Percentiles rank a stretch among this genome's conserved stretches.
Conservation (phyloP, 805 yeast species). For the Ogataea trehaloabstinens region DNA sequence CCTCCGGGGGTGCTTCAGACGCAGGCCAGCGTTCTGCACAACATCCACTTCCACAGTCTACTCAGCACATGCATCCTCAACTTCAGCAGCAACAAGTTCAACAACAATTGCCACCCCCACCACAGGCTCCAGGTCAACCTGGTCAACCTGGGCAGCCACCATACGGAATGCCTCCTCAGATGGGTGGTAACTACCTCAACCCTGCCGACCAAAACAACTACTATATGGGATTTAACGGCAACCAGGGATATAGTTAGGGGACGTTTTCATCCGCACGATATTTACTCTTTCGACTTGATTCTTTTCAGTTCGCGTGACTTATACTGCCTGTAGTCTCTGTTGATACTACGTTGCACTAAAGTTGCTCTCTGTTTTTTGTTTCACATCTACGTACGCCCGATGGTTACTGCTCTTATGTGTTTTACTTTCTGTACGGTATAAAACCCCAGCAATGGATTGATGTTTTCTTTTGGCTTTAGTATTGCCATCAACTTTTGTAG, state of each 20-base stretch:
- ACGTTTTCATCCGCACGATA: neutral
- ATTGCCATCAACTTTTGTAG: no score
- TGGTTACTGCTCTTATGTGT: neutral
- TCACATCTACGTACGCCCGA: neutral
- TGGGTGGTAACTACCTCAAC: conserved; percentile 25
- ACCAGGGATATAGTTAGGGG: conserved; percentile 22
- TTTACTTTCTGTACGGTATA: neutral
- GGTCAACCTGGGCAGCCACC: conserved; percentile 24
- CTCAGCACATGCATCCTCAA: conserved; percentile 33
- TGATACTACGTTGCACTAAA: no score
- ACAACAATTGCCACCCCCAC: conserved; percentile 28
- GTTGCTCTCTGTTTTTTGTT: neutral
- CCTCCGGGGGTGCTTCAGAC: conserved; percentile 11
- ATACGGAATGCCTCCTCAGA: conserved; percentile 26
- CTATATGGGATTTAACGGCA: conserved; percentile 29
- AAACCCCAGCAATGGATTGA: no score
- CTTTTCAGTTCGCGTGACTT: neutral
- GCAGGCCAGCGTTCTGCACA: conserved; percentile 21
- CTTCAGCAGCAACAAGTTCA: conserved; percentile 34
- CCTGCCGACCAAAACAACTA: conserved; percentile 27
- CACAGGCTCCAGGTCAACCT: conserved; percentile 22
- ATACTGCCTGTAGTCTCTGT: no score
- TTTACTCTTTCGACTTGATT: no score
- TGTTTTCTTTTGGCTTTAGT: no score
- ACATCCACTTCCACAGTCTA: conserved; percentile 20